Evolutionary conservation across 768 basidiomycete genomes (phyloP), one percentile per base, ranked within the genome.

Genomic region (Boletus barrowsii): DNA sequence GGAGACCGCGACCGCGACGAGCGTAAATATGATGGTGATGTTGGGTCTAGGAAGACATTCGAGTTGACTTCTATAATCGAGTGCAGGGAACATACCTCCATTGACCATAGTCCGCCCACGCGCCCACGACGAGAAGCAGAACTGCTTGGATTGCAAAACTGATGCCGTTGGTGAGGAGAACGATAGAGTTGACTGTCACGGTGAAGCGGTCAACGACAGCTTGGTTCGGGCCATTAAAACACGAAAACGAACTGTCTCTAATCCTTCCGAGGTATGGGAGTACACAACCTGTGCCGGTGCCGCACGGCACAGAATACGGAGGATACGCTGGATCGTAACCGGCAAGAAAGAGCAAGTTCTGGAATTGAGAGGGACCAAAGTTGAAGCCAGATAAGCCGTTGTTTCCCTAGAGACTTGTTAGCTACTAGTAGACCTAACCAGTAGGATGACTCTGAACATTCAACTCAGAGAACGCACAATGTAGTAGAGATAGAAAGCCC

Each of bases 71-170:
- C 29, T 3, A 39, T 39, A 24, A 29, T 22, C 24, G 18, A 50
- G 33, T 26, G 29, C 18, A 29, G 8, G 30, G 29, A 11, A 46
- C 47, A 41, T 40, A 84, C 86, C 86, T 86, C 88, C 87, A 89
- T 15, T 73, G 71, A n/a, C 89, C 88, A 66, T 90, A 91, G 66
- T 90, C 88, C 1, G 88, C 87, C 84, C 88, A 90, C 4, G 87
- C 85, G 5, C 88, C 88, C 29, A 90, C 80, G 13, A 79, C 61
- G 22, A 90, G 68, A 39, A 91, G 71, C 15, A 90, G 62, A 15
- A 77, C 79, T 0, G 87, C 86, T 69, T 91, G 88, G 26, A 90
- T 77, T 0, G 86, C 87, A 62, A 90, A 90, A 55, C 84, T 86
- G 42, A 91, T 83, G 4, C 89, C 88, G 60, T 90, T 90, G 9